phyloP scores from a whole-genome alignment of 2,329 filamentous ascomycete genomes.

The Fusarium fracticaudum region DNA sequence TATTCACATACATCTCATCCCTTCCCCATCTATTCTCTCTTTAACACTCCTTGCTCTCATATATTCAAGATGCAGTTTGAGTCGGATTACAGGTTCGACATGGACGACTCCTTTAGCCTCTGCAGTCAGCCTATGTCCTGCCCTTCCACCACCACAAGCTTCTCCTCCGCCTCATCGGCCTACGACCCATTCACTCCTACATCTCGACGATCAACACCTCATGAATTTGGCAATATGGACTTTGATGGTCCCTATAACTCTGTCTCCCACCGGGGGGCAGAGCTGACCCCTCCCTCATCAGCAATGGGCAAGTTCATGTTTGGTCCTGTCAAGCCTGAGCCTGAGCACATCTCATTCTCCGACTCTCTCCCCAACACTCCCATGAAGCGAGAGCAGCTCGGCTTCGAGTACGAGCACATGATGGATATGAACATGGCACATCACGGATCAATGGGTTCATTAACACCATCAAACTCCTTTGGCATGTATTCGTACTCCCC shows the following conservation, averaged over 20 bases:
- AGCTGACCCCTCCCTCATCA: constrained; percentile 50
- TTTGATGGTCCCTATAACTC: constrained; percentile 48
- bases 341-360: constrained; percentile 47
- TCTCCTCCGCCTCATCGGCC: constrained; percentile 52
- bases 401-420: constrained; percentile 52
- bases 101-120: constrained; percentile 53
- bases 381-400: constrained; percentile 49
- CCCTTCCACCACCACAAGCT: constrained; percentile 50
- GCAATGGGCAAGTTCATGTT: constrained; percentile 50
- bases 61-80: constrained; percentile 50
- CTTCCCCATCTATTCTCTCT: constrained; percentile 8
- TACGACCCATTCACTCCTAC: constrained; percentile 58
- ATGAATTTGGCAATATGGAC: constrained; percentile 50
- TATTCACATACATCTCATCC: constrained; percentile 11
- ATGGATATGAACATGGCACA: constrained; percentile 50
- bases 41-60: constrained; percentile 13
- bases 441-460: constrained; percentile 48
- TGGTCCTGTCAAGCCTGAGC: constrained; percentile 47
- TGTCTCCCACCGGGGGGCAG: constrained; percentile 39
- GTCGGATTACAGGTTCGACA: constrained; percentile 51
- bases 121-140: constrained; percentile 50
- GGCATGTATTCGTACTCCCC: constrained; percentile 42
- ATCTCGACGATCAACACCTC: constrained; percentile 56
- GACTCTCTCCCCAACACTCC: constrained; percentile 49
- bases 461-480: constrained; percentile 48